Base-by-base conservation (phyloP, 2,329 filamentous ascomycete species). In the Triangularia verruculosa region DNA sequence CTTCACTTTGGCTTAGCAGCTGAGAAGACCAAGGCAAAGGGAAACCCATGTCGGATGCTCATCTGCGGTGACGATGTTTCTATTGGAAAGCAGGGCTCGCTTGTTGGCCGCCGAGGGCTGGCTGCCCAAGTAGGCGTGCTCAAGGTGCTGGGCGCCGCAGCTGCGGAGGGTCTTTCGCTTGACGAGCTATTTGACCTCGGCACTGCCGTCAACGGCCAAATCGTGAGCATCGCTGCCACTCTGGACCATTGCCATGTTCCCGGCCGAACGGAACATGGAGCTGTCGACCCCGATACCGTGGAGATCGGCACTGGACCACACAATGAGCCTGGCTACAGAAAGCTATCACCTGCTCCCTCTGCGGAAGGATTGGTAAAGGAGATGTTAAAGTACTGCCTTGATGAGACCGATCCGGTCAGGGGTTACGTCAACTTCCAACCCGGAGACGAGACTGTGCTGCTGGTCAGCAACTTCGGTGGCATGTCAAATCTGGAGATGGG, bases 291-390 rank as follows among this genome's bases (percentile, higher is more conserved):
- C 1, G 74, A 85, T 61, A 84, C 85, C 62, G 73, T 88, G 34
- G 86, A 88, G 72, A 78, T 89, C n/a, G 87, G 87, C 2, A 88
- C 86, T 22, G 87, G 87, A 0, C 86, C 86, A 13, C 87, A 90
- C 72, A 89, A 89, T 70, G 87, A 90, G 73, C 86, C 87, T 0
- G 87, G 83, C 0, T 83, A 86, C 70, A 79, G 78, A 70, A 85
- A 84, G 72, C 70, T 87, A 17, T 82, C 81, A 0, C 86, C 83
- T 0, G 77, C 74, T 0, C 83, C 82, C 2, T 76, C 80, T 8
- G 76, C 81, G 0, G 73, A 79, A 25, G 81, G 79, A 9, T 75
- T 86, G 30, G 78, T 86, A 59, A 80, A 81, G 70, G 82, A 81
- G 55, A 83, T 91, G 72, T 77, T 92, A 22, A 79, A 76, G 25